Evolutionary conservation across 495 filamentous ascomycete species (phyloP).

Genomic region (Podospora conica): DNA sequence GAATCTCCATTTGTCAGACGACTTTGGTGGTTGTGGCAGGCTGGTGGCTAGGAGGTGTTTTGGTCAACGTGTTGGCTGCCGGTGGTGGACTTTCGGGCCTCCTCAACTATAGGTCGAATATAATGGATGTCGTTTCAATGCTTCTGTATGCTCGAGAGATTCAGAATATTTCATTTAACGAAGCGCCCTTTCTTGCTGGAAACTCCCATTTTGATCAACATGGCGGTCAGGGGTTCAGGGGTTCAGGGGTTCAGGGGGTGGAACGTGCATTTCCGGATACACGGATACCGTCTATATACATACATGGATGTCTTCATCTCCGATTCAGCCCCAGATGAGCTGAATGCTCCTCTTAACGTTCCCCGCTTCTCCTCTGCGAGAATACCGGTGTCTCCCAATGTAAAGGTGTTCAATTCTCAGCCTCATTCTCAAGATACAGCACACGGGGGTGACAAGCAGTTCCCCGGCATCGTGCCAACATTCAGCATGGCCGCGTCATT

Average conservation of each 20-base stretch:
- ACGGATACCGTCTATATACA: background rate
- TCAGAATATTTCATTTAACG: too few relatives aligned
- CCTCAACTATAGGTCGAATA: too few relatives aligned
- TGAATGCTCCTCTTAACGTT: background rate
- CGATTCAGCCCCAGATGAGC: background rate
- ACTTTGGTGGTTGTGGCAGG: too few relatives aligned
- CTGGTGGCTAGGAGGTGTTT: too few relatives aligned
- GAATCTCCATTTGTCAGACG: too few relatives aligned
- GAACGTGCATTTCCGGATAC: background rate
- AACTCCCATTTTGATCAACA: background rate
- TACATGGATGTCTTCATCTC: background rate
- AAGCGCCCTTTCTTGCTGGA: background rate
- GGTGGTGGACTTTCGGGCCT: too few relatives aligned
- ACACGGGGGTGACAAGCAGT: background rate
- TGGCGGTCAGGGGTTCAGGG: background rate
- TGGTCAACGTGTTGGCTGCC: too few relatives aligned
- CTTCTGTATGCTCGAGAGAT: too few relatives aligned
- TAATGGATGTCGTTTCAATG: too few relatives aligned
- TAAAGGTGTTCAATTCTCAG: background rate
- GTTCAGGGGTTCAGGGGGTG: background rate
- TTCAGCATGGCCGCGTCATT: background rate
- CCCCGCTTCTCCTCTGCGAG: background rate
- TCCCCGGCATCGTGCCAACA: background rate
- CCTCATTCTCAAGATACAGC: background rate
- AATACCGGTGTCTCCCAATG: background rate